phyloP scores from a whole-genome alignment of 2,329 filamentous ascomycete genomes.

The Lasiodiplodia sp. region DNA sequence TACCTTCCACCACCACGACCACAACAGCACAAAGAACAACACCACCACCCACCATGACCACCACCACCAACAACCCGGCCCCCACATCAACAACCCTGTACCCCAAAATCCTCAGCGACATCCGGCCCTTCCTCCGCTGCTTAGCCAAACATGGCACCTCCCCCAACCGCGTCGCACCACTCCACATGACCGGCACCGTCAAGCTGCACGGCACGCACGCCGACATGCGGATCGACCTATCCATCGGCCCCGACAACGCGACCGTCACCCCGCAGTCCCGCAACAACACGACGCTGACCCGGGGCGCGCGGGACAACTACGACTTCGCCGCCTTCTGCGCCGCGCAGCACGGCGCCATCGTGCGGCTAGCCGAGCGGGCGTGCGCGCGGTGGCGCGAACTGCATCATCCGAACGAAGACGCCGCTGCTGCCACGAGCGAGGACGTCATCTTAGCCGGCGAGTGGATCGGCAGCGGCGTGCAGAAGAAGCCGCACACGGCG shows the following conservation, averaged over 20 bases:
- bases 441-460: neutral
- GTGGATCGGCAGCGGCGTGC: neutral
- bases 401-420: neutral
- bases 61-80: neutral
- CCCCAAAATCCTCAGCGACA: neutral
- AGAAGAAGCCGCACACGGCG: neutral
- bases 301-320: neutral
- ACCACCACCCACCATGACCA: neutral
- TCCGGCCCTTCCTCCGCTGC: neutral
- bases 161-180: slow-evolving; percentile 20
- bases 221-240: slow-evolving; percentile 39
- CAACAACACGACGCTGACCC: too few species aligned
- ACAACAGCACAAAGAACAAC: neutral
- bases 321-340: neutral
- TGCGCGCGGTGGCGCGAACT: neutral
- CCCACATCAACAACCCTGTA: neutral
- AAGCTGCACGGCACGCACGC: slow-evolving; percentile 46
- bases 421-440: neutral
- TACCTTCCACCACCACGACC: neutral
- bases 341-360: neutral
- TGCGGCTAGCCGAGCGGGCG: neutral
- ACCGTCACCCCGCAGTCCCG: neutral
- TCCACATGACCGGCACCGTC: slow-evolving; percentile 40
- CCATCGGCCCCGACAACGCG: neutral
- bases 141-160: neutral